Base-by-base conservation (phyloP, 1,139 yeast species). In the Blastobotrys persicus region DNA sequence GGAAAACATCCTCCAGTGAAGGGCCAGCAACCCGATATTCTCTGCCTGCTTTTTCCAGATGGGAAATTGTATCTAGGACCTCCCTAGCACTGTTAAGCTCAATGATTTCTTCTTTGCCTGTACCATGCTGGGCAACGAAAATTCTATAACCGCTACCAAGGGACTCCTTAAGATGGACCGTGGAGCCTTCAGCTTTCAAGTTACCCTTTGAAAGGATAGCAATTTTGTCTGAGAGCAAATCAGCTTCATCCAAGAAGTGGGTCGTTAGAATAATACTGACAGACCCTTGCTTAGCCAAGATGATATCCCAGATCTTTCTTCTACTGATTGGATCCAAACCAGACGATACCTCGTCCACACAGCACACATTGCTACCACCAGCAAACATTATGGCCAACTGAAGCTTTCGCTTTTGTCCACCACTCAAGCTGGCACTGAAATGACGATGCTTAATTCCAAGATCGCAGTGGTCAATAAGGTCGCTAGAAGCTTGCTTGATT, bases 391-490 rank as follows among this genome's bases (percentile, higher is more conserved):
- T 59, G 0, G 96, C 96, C 51, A 89, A 76, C 3, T 95, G 87
- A 47, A 89, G 74, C 72, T 96, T 83, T 1, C 96, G 92, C 71
- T 88, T 88, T 69, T 88, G 96, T 42, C 96, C 97, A 53, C 97
- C 97, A 44, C 95, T 85, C 53, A 89, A 74, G 33, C 59, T 58
- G 32, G 58, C 59, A 5, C 67, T 57, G 18, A 48, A 23, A 1
- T 62, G 52, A 4, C 46, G 42, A 1, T 51, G 55, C 50, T 68
- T 69, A 11, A 49, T 42, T 5, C 46, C 49, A 32, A 68, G 51
- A 46, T 68, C 72, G 45, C 72, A 68, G 33, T 60, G 56, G 4
- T 59, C 59, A 26, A 66, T 53, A 16, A 68, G 50, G 20, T 48
- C 53, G 2, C 51, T 49, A 12, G 55, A 49, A 2, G 58, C 55